Evolutionary conservation across 2,329 filamentous ascomycete species (phyloP).

Genomic region (Diaporthe destruens): DNA sequence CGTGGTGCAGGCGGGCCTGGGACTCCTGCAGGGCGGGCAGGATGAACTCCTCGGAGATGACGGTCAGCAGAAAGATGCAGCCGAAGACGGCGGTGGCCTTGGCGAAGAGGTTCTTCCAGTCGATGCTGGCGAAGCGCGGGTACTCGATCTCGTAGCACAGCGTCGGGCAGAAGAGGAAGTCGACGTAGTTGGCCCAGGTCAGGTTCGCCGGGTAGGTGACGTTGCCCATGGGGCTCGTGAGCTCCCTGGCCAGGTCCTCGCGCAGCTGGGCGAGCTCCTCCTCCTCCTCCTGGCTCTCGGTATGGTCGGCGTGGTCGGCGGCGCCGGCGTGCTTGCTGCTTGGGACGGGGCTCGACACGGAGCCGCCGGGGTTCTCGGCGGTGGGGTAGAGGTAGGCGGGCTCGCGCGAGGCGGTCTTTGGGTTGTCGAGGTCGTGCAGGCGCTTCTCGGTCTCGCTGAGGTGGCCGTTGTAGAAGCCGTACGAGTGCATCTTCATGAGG

Average conservation of each 20-base stretch:
- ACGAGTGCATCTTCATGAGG: slow-evolving; percentile 99
- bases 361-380: slow-evolving; percentile 65
- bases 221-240: slow-evolving; percentile 90
- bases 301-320: slow-evolving; percentile 18
- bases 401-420: slow-evolving; percentile 75
- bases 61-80: slow-evolving; percentile 93
- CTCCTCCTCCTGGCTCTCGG: slow-evolving; percentile 46
- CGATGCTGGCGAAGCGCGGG: slow-evolving; percentile 79
- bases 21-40: slow-evolving; percentile 87
- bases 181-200: slow-evolving; percentile 82
- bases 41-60: slow-evolving; percentile 95
- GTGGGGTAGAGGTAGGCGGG: slow-evolving; percentile 83
- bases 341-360: slow-evolving; percentile 48
- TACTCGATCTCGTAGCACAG: slow-evolving; percentile 99
- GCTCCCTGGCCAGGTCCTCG: slow-evolving; percentile 88
- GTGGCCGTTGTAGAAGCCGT: slow-evolving; percentile 98
- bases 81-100: slow-evolving; percentile 94
- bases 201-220: slow-evolving; percentile 93
- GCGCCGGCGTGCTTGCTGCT: slow-evolving; percentile 11
- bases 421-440: slow-evolving; percentile 82
- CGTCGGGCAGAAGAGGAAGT: slow-evolving; percentile 92
- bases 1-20: slow-evolving; percentile 60
- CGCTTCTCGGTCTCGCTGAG: slow-evolving; percentile 88
- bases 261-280: slow-evolving; percentile 77
- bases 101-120: slow-evolving; percentile 84